phyloP scores from a whole-genome alignment of 352 stramenopile species.

The Lagenidium sp. region DNA sequence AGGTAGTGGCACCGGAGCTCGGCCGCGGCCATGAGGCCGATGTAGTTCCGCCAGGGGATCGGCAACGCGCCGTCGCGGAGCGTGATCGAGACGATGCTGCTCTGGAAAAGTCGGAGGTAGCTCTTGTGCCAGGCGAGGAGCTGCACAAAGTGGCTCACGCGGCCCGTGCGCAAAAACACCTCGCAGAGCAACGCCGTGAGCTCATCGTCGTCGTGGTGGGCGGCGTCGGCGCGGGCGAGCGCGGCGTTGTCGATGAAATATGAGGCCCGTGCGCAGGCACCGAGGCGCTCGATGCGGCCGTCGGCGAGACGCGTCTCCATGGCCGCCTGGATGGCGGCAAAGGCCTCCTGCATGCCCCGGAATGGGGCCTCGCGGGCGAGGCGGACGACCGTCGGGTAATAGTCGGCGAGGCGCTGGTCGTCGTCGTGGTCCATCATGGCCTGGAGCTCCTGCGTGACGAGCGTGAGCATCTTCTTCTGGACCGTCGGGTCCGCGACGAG shows the following conservation, averaged over 20 bases:
- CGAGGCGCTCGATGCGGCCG: conserved; percentile 13
- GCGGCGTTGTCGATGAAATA: conserved; percentile 54
- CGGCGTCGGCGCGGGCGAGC: conserved; percentile 19
- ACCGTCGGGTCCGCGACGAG: conserved; percentile 50
- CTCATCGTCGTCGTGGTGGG: conserved; percentile 35
- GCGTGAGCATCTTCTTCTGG: conserved; percentile 46
- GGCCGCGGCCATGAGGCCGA: conserved; percentile 71
- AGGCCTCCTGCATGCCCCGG: conserved; percentile 44
- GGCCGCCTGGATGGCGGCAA: conserved; percentile 28
- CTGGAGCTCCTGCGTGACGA: conserved; percentile 41
- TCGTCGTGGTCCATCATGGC: conserved; percentile 33
- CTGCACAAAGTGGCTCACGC: conserved; percentile 67
- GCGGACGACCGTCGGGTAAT: conserved; percentile 58
- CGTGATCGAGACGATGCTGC: conserved; percentile 61
- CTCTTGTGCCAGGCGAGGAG: conserved; percentile 73
- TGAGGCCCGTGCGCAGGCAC: conserved; percentile 28
- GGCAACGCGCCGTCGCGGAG: conserved; percentile 66
- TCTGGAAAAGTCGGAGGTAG: conserved; percentile 67
- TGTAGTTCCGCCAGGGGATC: conserved; percentile 76
- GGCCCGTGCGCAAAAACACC: conserved; percentile 55
- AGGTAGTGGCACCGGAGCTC: conserved; percentile 78
- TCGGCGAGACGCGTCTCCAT: too few relatives aligned
- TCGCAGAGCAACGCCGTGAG: conserved; percentile 38
- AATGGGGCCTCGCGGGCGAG: conserved; percentile 64
- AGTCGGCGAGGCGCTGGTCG: conserved; percentile 40